A percentile compares a stretch with the other conserved stretches of the same genome.
Evolutionary conservation across 2,329 filamentous ascomycete genomes (phyloP).

Genomic region (Monilinia polystroma): DNA sequence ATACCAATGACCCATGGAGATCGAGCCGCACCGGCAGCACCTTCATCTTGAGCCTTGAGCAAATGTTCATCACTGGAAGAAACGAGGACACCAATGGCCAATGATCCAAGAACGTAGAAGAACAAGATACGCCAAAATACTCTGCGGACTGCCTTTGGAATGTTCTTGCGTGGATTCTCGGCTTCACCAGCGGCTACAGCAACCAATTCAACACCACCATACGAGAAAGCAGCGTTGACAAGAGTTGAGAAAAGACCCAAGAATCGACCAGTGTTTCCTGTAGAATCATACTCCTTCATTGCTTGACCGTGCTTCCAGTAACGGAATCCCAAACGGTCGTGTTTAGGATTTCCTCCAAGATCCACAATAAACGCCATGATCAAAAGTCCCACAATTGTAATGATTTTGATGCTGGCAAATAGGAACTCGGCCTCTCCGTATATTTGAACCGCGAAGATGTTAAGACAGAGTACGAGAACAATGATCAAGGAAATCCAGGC

Average conservation of each 20-base stretch:
- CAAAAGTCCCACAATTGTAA: constrained; percentile 64
- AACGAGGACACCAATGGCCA: constrained; percentile 70
- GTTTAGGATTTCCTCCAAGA: constrained; percentile 75
- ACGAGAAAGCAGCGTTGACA: constrained; percentile 50
- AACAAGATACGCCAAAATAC: constrained; percentile 75
- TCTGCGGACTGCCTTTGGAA: constrained; percentile 73
- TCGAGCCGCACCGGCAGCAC: constrained; percentile 64
- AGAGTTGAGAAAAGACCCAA: constrained; percentile 62
- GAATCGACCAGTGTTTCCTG: constrained; percentile 64
- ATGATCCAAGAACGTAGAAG: constrained; percentile 72
- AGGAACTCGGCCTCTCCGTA: constrained; percentile 64
- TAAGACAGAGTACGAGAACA: constrained; percentile 44
- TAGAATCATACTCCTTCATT: constrained; percentile 63
- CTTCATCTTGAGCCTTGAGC: constrained; percentile 58
- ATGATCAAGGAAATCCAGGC: constrained; percentile 47
- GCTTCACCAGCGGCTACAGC: constrained; percentile 62
- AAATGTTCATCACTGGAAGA: constrained; percentile 66
- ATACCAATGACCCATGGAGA: constrained; percentile 69
- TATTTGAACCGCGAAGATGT: constrained; percentile 57
- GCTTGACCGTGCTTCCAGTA: constrained; percentile 67
- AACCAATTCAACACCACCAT: constrained; percentile 48
- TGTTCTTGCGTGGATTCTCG: constrained; percentile 65
- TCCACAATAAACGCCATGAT: constrained; percentile 79
- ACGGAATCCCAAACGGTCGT: constrained; percentile 71
- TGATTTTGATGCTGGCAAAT: constrained; percentile 55